Base-by-base conservation (phyloP, 2,329 filamentous ascomycete species). In the Verticillium zaregamsianum region DNA sequence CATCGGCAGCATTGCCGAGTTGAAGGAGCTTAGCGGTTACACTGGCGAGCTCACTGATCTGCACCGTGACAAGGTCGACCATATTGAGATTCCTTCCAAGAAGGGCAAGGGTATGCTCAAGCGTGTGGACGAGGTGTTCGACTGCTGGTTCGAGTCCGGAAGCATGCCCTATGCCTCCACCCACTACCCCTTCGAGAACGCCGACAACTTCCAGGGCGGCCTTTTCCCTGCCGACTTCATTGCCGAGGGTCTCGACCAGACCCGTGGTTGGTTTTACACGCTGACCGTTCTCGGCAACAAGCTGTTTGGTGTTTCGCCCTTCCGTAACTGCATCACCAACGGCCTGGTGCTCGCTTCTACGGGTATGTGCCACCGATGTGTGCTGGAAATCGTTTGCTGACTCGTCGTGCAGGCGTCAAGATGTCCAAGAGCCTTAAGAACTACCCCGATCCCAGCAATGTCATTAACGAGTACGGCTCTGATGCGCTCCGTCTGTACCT, bases 391-490 rank as follows among this genome's bases (percentile, higher is more conserved):
- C 17, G 3, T 35, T 20, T 33, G 11, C 57, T 58, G 12, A 57
- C 25, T 17, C 15, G 9, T 20, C 5, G 2, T 6, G 37, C 39
- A 58, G 57, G 57, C 15, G 57, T 58, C 37, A 98, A 98, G 82
- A 98, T 98, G 94, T 97, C 93, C 7, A 98, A 98, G 78, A 87
- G 94, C 60, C 82, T 97, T 62, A 96, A 97, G 80, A 98, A 98
- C 77, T 98, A 97, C 75, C 94, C 94, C 0, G 93, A 97, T 70
- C 94, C 94, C 12, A 81, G 80, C 61, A 79, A 92, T 59, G 86
- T 98, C 67, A 95, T 97, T 83, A 79, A 90, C 62, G 90, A 90
- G 71, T 96, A 96, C 73, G 94, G 94, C 23, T 93, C 93, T 2
- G 94, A 98, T 77, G 93, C 94, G 33, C 85, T 98, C 58, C 89